A percentile compares a stretch with the other conserved stretches of the same genome.
Conservation (phyloP, 805 yeast genomes). For the Candida insectorum region DNA sequence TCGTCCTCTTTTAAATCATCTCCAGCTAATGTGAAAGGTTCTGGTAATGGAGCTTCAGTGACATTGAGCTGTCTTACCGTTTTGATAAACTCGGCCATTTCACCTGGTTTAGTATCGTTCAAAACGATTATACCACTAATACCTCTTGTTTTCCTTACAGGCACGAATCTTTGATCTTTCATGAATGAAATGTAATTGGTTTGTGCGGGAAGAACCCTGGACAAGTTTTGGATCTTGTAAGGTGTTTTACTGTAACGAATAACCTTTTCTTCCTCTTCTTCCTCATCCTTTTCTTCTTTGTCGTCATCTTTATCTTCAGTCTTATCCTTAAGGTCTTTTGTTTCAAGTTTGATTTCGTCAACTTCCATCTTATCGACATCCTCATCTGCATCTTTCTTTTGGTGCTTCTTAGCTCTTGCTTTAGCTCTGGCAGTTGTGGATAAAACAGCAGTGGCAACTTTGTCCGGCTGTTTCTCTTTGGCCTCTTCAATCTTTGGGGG, state of each 20-base stretch:
- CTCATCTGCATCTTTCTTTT: slow-evolving; percentile 48
- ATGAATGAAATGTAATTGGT: slow-evolving; percentile 75
- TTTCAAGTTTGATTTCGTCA: slow-evolving; percentile 23
- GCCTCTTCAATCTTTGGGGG: slow-evolving; percentile 85
- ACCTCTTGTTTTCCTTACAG: slow-evolving; percentile 74
- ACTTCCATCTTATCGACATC: slow-evolving; percentile 41
- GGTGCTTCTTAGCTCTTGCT: slow-evolving; percentile 76
- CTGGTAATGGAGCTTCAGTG: slow-evolving; percentile 72
- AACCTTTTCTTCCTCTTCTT: slow-evolving; percentile 36
- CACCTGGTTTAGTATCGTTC: slow-evolving; percentile 58
- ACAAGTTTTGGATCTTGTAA: slow-evolving; percentile 70
- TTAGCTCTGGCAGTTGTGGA: slow-evolving; percentile 94
- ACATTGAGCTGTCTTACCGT: slow-evolving; percentile 78
- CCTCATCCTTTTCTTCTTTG: slow-evolving; percentile 13
- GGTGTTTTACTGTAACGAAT: slow-evolving; percentile 60
- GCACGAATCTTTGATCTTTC: slow-evolving; percentile 73
- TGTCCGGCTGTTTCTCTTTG: slow-evolving; percentile 80
- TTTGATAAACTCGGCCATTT: slow-evolving; percentile 64
- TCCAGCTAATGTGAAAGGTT: slow-evolving; percentile 62
- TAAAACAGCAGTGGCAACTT: slow-evolving; percentile 86
- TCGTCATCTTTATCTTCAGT: slow-evolving; percentile 11
- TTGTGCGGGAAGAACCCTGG: slow-evolving; percentile 89
- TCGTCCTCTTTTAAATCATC: slow-evolving; percentile 45
- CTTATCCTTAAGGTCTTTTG: slow-evolving; percentile 11
- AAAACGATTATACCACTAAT: slow-evolving; percentile 70